These are phyloP conservation scores for Neofusicoccum sp. DNA, from an alignment of 2,329 filamentous ascomycete species.

Conservation along the genomic window DNA sequence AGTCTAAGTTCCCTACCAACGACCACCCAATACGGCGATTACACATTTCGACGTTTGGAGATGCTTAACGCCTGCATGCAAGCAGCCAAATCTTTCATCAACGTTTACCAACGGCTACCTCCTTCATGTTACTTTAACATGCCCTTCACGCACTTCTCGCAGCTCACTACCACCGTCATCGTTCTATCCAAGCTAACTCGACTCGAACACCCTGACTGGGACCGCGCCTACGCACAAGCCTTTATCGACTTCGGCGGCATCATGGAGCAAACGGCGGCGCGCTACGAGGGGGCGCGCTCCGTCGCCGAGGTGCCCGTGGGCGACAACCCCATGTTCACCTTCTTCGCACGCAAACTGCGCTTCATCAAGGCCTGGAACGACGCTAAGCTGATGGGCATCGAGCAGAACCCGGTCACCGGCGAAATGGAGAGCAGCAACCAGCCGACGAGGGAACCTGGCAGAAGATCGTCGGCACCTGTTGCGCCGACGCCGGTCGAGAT, in stretches of 20 bases:
- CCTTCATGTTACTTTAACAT: neutral
- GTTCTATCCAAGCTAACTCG: slow-evolving; percentile 26
- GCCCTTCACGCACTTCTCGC: slow-evolving; percentile 20
- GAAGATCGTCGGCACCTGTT: neutral
- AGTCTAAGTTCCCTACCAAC: slow-evolving; percentile 11
- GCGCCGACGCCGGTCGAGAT: neutral
- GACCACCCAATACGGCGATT: slow-evolving; percentile 17
- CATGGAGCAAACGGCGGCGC: slow-evolving; percentile 5
- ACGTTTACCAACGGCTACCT: neutral
- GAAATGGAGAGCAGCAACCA: neutral
- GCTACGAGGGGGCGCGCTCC: slow-evolving; percentile 9
- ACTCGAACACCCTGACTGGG: slow-evolving; percentile 19
- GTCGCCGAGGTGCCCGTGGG: neutral
- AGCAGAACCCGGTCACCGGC: neutral
- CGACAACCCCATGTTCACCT: slow-evolving; percentile 18
- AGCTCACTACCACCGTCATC: slow-evolving; percentile 19
- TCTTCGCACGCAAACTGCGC: slow-evolving; percentile 18
- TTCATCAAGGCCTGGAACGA: slow-evolving; percentile 20
- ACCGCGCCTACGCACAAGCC: slow-evolving; percentile 1
- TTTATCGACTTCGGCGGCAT: slow-evolving; percentile 5
- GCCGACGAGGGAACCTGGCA: neutral
- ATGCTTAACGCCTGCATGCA: slow-evolving; percentile 20
- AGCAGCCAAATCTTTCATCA: neutral
- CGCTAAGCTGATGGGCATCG: slow-evolving; percentile 10
- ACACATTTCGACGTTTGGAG: slow-evolving; percentile 17